phyloP scores from a whole-genome alignment of 1,139 yeast genomes.

The Nadsonia commutata region DNA sequence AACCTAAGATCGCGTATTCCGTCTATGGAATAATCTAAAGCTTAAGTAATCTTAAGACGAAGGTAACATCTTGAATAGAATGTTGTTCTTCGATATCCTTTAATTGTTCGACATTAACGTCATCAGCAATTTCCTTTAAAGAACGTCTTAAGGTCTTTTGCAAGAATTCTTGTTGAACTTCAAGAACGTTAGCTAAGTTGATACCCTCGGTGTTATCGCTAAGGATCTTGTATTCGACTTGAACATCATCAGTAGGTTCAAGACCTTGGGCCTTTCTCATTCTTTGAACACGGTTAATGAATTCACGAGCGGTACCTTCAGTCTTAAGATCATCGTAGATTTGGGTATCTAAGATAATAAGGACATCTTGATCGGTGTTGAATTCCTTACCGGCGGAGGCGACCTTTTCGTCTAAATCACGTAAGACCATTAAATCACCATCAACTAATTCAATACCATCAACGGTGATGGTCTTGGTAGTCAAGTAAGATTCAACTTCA shows the following conservation, averaged over 20 bases:
- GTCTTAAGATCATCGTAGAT: constrained; percentile 77
- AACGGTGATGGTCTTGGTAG: constrained; percentile 61
- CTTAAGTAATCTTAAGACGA: constrained; percentile 66
- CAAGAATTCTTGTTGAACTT: constrained; percentile 51
- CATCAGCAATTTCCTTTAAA: constrained; percentile 13
- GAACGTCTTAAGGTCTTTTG: constrained; percentile 63
- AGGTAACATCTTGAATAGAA: constrained; percentile 68
- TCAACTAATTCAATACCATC: constrained; percentile 77
- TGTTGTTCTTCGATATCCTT: constrained; percentile 76
- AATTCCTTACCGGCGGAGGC: constrained; percentile 58
- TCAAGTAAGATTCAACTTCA: constrained; percentile 65
- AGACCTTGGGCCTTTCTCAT: constrained; percentile 93
- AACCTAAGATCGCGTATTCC: no score
- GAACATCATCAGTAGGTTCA: constrained; percentile 87
- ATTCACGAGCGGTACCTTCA: constrained; percentile 93
- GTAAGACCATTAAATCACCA: constrained; percentile 81
- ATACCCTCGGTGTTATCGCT: constrained; percentile 45
- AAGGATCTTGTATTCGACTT: constrained; percentile 61
- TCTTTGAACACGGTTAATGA: constrained; percentile 93
- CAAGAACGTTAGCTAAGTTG: constrained; percentile 49
- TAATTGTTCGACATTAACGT: constrained; percentile 28
- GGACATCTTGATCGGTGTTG: constrained; percentile 77
- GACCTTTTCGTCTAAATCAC: constrained; percentile 64
- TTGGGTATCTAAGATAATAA: constrained; percentile 78
- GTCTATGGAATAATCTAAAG: constrained; percentile 26